Base-by-base conservation (phyloP, 2,329 filamentous ascomycete genomes). In the Pseudocercospora pini-densiflorae region DNA sequence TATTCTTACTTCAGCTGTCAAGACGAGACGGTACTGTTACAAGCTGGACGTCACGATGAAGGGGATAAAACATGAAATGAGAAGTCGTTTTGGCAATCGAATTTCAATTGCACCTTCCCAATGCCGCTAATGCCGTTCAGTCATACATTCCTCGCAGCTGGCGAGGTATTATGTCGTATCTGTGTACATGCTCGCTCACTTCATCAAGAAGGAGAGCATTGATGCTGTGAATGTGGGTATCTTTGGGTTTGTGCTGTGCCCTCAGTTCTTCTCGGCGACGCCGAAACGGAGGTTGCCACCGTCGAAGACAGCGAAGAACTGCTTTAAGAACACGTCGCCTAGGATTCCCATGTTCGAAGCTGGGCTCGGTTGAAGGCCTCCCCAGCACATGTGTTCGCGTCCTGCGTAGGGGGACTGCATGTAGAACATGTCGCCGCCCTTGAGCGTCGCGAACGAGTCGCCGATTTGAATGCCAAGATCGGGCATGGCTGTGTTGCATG, bases 311-410 rank as follows among this genome's bases (percentile, higher is more conserved):
- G 87, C 86, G 72, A 88, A 87, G 70, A 87, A 82, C 4, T 85
- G 81, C 78, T 85, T 87, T 73, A 89, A 82, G 77, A 89, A 84
- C 27, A 85, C 81, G 71, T 89, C 88, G n/a, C 88, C 88, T 63
- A 84, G 84, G 75, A 92, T 88, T 77, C 89, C 86, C 43, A 90
- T 77, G 29, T 80, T 79, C 1, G 55, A 9, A 14, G 80, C 61
- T 10, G 80, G 1, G 83, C 81, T 63, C 74, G 74, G 55, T 79
- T 92, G 90, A 19, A 92, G 79, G 71, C 89, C 89, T 66, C 89
- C 90, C 71, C 90, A 91, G 81, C 90, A 92, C 63, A 81, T 86
- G 49, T 82, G 82, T 59, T 80, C 80, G 55, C 51, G 59, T 0
- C 19, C 58, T n/a, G 24, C 31, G 45, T 47, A 58, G 4, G 59